These are phyloP conservation scores for Cucurbitaria berberidis DNA, from an alignment of 2,329 filamentous ascomycete genomes.

Conservation along the genomic window DNA sequence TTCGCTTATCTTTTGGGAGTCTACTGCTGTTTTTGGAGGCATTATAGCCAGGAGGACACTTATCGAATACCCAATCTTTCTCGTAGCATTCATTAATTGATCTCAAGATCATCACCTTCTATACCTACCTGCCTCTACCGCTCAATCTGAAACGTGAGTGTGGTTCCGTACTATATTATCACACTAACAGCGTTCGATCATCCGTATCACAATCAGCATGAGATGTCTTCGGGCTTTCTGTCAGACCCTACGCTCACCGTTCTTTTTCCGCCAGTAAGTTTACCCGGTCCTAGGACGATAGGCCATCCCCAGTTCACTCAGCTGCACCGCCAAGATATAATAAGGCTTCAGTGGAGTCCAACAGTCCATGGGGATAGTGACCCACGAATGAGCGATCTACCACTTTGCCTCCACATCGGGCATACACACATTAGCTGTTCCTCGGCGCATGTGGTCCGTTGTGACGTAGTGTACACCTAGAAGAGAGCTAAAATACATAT, in stretches of 20 bases:
- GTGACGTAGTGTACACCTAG: constrained; percentile 20
- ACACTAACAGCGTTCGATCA: background rate
- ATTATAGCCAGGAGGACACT: constrained; percentile 30
- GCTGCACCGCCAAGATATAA: constrained; percentile 7
- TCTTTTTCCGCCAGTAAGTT: background rate
- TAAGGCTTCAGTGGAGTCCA: background rate
- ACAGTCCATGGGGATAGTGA: background rate
- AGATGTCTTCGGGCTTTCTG: background rate
- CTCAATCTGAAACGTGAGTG: constrained; percentile 14
- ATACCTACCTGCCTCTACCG: constrained; percentile 1
- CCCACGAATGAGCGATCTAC: background rate
- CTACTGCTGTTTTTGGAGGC: constrained; percentile 23
- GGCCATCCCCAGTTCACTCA: constrained; percentile 14
- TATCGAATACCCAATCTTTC: constrained; percentile 25
- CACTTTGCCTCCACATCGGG: background rate
- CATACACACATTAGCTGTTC: background rate
- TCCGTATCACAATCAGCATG: background rate
- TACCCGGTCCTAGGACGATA: constrained; percentile 3
- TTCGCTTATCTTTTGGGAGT: constrained; percentile 23
- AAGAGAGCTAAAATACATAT: constrained; percentile 10
- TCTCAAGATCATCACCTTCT: constrained; percentile 22
- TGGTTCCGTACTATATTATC: background rate
- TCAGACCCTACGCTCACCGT: background rate
- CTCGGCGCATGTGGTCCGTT: constrained; percentile 4
- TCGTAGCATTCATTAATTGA: constrained; percentile 28